phyloP scores from a whole-genome alignment of 805 yeast genomes.

The Metschnikowia arizonensis region DNA sequence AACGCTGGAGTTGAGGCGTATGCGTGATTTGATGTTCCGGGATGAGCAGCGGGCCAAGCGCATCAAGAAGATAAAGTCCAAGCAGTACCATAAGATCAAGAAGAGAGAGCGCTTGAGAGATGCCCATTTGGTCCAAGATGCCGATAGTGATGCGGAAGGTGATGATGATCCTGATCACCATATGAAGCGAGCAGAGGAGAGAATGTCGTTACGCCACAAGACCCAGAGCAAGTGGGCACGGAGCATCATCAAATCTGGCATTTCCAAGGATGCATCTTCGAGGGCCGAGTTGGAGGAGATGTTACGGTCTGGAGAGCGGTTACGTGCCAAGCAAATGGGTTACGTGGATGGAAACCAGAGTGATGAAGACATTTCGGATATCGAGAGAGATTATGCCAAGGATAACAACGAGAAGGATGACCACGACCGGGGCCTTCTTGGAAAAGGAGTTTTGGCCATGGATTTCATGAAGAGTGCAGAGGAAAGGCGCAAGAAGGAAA shows the following conservation, averaged over 20 bases:
- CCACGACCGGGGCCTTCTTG: conserved; percentile 41
- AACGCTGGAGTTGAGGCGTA: conserved; percentile 76
- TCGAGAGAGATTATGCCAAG: conserved; percentile 37
- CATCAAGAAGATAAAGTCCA: conserved; percentile 91
- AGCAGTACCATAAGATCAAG: conserved; percentile 77
- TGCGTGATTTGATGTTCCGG: conserved; percentile 95
- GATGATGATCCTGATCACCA: conserved; percentile 77
- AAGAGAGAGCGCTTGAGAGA: conserved; percentile 77
- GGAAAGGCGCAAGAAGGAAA: conserved; percentile 57
- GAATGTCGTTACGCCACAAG: conserved; percentile 90
- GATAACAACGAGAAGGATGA: conserved; percentile 36
- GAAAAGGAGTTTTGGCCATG: conserved; percentile 91
- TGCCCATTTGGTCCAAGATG: conserved; percentile 62
- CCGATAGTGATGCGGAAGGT: conserved; percentile 57
- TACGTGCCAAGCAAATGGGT: conserved; percentile 70
- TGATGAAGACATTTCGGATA: conserved; percentile 48
- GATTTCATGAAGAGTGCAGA: conserved; percentile 94
- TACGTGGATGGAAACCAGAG: conserved; percentile 51
- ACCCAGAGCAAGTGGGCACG: conserved; percentile 88
- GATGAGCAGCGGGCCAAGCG: conserved; percentile 90
- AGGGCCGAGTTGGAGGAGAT: conserved; percentile 92
- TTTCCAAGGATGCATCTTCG: conserved; percentile 79
- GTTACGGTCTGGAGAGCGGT: conserved; percentile 80
- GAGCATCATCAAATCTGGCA: conserved; percentile 82
- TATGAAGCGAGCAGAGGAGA: conserved; percentile 76